phyloP scores from a whole-genome alignment of 2,329 filamentous ascomycete species.

The Dothistroma pini region DNA sequence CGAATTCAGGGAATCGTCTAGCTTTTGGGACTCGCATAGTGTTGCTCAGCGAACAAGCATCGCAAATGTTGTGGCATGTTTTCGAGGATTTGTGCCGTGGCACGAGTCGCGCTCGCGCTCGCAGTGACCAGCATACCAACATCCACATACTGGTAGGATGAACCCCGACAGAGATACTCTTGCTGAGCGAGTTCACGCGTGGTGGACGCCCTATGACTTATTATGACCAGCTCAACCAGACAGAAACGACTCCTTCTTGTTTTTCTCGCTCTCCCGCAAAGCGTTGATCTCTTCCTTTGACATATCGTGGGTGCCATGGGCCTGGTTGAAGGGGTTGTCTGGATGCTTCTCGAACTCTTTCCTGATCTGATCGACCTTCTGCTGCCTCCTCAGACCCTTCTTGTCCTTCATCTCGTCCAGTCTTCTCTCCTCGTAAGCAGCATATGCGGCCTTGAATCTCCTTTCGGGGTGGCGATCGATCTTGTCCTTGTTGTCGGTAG shows the following conservation, averaged over 20 bases:
- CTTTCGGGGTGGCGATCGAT: slow-evolving; percentile 86
- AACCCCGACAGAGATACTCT: not conserved
- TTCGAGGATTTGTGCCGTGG: too few species aligned
- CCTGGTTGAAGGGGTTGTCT: slow-evolving; percentile 95
- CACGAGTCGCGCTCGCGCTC: too few species aligned
- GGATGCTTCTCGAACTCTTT: slow-evolving; percentile 95
- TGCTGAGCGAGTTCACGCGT: not conserved
- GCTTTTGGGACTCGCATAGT: too few species aligned
- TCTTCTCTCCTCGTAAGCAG: slow-evolving; percentile 75
- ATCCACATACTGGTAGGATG: too few species aligned
- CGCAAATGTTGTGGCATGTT: too few species aligned
- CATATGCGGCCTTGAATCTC: slow-evolving; percentile 80
- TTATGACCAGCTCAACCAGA: not conserved
- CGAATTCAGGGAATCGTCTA: too few species aligned
- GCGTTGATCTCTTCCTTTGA: slow-evolving; percentile 70
- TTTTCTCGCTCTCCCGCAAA: slow-evolving; percentile 48
- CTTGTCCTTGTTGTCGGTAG: slow-evolving; percentile 58
- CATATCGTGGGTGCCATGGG: slow-evolving; percentile 70
- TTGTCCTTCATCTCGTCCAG: slow-evolving; percentile 83
- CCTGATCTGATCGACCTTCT: slow-evolving; percentile 75
- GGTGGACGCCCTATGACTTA: not conserved
- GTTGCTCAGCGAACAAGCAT: too few species aligned
- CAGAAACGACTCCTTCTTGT: slow-evolving; percentile 30
- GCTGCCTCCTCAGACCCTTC: slow-evolving; percentile 73
- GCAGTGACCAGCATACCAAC: too few species aligned